phyloP scores from a whole-genome alignment of 768 basidiomycete genomes.

The Leccinum subtestaceum region DNA sequence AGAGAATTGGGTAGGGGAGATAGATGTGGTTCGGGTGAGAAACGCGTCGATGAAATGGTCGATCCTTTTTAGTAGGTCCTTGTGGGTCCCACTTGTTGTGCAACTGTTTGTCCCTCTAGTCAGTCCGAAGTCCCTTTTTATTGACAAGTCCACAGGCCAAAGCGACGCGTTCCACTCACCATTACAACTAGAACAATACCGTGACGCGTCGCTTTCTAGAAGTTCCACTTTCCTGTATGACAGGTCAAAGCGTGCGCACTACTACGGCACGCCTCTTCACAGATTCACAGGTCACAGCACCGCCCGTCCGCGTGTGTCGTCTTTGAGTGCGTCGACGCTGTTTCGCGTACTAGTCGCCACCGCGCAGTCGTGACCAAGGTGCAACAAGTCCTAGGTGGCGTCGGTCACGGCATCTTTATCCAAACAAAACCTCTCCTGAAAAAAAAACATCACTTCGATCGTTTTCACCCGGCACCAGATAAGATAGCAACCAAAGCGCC shows the following conservation, averaged over 20 bases:
- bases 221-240: not conserved
- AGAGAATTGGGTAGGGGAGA: constrained; percentile 10
- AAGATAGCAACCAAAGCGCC: not conserved
- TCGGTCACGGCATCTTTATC: not conserved
- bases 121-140: constrained; percentile 5
- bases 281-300: not conserved
- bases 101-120: constrained; percentile 22
- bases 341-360: not conserved
- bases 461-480: not conserved
- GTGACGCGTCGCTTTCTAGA: not conserved
- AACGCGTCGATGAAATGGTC: constrained; percentile 26
- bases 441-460: not conserved
- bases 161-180: constrained; percentile 17
- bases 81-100: constrained; percentile 37
- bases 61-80: constrained; percentile 34
- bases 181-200: not conserved
- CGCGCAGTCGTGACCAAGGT: not conserved
- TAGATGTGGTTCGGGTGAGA: constrained; percentile 19
- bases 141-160: constrained; percentile 12
- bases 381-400: not conserved
- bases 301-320: not conserved
- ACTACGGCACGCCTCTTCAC: not conserved
- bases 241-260: constrained; percentile 17
- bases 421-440: not conserved
- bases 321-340: not conserved